phyloP scores from a whole-genome alignment of 23 red algal genomes.

The Chondrus crispus region DNA sequence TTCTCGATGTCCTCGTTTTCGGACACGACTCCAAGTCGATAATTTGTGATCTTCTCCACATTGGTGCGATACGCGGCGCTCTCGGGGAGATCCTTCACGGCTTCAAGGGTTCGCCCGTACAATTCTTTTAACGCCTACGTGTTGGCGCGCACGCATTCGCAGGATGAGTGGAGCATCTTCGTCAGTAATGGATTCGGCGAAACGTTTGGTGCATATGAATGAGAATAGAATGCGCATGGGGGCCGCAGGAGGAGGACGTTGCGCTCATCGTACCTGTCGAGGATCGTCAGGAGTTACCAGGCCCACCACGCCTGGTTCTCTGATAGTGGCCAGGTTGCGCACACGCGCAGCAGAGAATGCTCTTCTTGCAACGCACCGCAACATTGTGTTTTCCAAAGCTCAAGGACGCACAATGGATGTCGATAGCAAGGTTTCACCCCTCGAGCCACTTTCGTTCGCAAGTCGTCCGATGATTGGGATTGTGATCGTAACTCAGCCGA shows the following conservation, averaged over 20 bases:
- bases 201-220: neutral
- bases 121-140: conserved; percentile 47
- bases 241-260: neutral
- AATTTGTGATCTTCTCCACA: conserved; percentile 78
- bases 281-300: conserved; percentile 14
- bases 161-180: neutral
- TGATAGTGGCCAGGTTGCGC: neutral
- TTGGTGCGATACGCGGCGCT: conserved; percentile 71
- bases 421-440: too few relatives aligned
- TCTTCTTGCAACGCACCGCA: neutral
- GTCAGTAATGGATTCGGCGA: neutral
- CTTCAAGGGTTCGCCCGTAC: conserved; percentile 63
- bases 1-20: conserved; percentile 53
- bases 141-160: neutral
- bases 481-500: too few relatives aligned
- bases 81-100: conserved; percentile 63
- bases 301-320: conserved; percentile 28
- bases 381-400: neutral
- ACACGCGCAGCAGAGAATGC: neutral
- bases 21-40: conserved; percentile 63
- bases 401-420: too few relatives aligned
- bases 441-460: too few relatives aligned
- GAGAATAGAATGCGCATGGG: neutral
- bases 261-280: conserved; percentile 27
- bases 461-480: too few relatives aligned